These are phyloP conservation scores for Juglanconis juglandina DNA, from an alignment of 2,329 filamentous ascomycete species.

Conservation along the genomic window DNA sequence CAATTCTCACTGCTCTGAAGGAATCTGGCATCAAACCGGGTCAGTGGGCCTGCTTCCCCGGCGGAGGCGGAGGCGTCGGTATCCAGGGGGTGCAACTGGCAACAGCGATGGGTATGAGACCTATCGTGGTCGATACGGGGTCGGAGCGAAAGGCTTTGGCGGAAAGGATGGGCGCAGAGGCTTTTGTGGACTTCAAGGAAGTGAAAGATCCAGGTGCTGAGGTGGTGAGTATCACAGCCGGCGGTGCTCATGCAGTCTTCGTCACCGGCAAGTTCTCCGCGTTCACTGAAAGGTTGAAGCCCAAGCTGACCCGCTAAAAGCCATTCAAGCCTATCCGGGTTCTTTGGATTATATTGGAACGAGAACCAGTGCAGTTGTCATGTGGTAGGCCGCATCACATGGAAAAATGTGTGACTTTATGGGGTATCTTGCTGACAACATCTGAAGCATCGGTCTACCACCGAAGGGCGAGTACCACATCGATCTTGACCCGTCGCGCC, in stretches of 20 bases:
- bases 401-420: not conserved
- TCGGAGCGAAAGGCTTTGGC: slow-evolving; percentile 42
- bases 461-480: slow-evolving; percentile 17
- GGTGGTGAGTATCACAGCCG: slow-evolving; percentile 16
- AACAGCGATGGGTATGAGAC: slow-evolving; percentile 52
- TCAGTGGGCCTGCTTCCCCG: slow-evolving; percentile 53
- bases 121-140: slow-evolving; percentile 54
- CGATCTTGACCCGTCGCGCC: slow-evolving; percentile 9
- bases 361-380: slow-evolving; percentile 8
- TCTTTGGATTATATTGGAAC: slow-evolving; percentile 16
- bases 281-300: not conserved
- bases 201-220: slow-evolving; percentile 20
- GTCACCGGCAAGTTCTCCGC: slow-evolving; percentile 11
- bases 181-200: slow-evolving; percentile 53
- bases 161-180: slow-evolving; percentile 49
- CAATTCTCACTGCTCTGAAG: slow-evolving; percentile 54
- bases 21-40: slow-evolving; percentile 47
- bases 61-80: slow-evolving; percentile 53
- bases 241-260: slow-evolving; percentile 18
- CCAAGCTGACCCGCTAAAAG: not conserved
- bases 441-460: slow-evolving; percentile 16
- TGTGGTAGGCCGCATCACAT: slow-evolving; percentile 12
- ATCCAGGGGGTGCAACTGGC: slow-evolving; percentile 55
- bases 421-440: not conserved
- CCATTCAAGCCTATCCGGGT: slow-evolving; percentile 17